These are phyloP conservation scores for Passalora sequoiae DNA, from an alignment of 2,329 filamentous ascomycete genomes.

Conservation along the genomic window DNA sequence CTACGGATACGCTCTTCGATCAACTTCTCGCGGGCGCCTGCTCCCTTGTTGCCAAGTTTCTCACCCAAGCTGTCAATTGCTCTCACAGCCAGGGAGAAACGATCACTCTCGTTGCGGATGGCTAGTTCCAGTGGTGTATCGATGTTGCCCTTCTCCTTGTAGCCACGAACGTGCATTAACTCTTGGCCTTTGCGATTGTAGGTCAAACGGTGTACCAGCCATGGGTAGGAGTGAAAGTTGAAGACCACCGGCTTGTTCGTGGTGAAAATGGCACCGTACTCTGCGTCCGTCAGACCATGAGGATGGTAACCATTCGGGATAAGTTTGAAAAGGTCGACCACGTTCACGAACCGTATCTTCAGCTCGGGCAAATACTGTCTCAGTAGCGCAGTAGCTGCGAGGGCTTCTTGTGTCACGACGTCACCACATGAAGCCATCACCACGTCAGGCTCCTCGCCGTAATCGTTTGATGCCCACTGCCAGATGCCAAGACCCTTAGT, in stretches of 20 bases:
- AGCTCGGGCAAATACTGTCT: conserved; percentile 66
- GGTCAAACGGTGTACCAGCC: conserved; percentile 70
- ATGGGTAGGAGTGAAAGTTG: conserved; percentile 81
- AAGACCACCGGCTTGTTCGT: conserved; percentile 68
- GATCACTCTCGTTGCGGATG: conserved; percentile 70
- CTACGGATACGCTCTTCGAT: conserved; percentile 60
- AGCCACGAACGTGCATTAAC: conserved; percentile 70
- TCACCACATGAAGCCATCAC: conserved; percentile 74
- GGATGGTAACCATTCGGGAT: conserved; percentile 66
- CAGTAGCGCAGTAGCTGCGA: conserved; percentile 69
- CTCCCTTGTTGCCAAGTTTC: conserved; percentile 59
- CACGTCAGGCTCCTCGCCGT: conserved; percentile 62
- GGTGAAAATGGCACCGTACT: conserved; percentile 68
- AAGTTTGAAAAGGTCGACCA: conserved; percentile 75
- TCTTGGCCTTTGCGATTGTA: conserved; percentile 66
- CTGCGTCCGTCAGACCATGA: conserved; percentile 62
- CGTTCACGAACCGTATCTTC: conserved; percentile 74
- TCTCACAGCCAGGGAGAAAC: conserved; percentile 70
- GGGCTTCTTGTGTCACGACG: conserved; percentile 65
- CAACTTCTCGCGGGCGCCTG: conserved; percentile 58
- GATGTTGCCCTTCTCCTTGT: conserved; percentile 79
- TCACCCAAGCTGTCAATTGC: conserved; percentile 63
- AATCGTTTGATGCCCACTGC: conserved; percentile 69
- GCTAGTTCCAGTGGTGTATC: conserved; percentile 74
- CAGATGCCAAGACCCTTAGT: conserved; percentile 75